A percentile compares a stretch with the other conserved stretches of the same genome.
phyloP scores from a whole-genome alignment of 2,329 filamentous ascomycete genomes.

The Talaromyces amestolkiae region DNA sequence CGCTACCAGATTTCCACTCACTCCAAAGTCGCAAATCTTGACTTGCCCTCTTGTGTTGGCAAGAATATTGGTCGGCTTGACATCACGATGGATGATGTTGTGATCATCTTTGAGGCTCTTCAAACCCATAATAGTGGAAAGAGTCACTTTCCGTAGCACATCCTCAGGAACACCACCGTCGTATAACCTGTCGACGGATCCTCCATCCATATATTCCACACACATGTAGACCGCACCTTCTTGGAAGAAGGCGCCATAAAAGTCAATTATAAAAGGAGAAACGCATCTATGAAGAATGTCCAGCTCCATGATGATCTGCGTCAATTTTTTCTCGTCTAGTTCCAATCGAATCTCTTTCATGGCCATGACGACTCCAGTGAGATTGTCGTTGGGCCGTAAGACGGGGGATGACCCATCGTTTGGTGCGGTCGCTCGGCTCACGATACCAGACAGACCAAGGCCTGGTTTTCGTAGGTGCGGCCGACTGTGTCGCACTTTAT shows the following conservation, averaged over 20 bases:
- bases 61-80: conserved; percentile 98
- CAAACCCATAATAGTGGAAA: conserved; percentile 84
- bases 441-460: conserved; percentile 60
- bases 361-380: conserved; percentile 78
- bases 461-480: conserved; percentile 61
- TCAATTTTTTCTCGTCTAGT: conserved; percentile 93
- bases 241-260: conserved; percentile 98
- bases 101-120: conserved; percentile 95
- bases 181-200: conserved; percentile 95
- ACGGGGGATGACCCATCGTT: conserved; percentile 22
- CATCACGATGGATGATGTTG: conserved; percentile 98
- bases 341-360: conserved; percentile 99
- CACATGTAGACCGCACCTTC: conserved; percentile 99
- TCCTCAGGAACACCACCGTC: conserved; percentile 83
- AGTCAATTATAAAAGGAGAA: conserved; percentile 96
- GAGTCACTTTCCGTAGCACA: conserved; percentile 83
- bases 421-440: conserved; percentile 39
- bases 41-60: conserved; percentile 85
- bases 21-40: conserved; percentile 98
- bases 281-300: conserved; percentile 93
- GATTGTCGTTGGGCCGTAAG: conserved; percentile 26
- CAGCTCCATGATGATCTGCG: conserved; percentile 94
- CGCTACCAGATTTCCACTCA: conserved; percentile 92
- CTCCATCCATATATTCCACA: conserved; percentile 98
- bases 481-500: conserved; percentile 87